Evolutionary conservation across 2,329 filamentous ascomycete species (phyloP), one percentile per base, ranked within the genome.

Genomic region (Helotiales sp.): DNA sequence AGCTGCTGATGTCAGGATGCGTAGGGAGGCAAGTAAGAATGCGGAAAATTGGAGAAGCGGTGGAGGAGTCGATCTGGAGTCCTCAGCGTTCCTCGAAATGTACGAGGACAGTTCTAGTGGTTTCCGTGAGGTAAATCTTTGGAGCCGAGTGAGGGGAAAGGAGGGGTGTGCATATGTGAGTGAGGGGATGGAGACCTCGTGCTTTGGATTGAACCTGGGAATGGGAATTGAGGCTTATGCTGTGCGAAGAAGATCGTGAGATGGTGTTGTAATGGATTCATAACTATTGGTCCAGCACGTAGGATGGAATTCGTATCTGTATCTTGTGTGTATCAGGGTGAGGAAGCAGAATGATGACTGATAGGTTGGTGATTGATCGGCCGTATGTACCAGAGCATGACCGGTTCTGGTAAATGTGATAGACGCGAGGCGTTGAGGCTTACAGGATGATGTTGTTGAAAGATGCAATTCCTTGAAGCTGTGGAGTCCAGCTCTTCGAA

Each of bases 91-190:
- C 24, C 15, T 30, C 20, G 13, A 13, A 32, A 24, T 55, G 34
- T 55, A 28, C n/a, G 34, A 26, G 13, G 59, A 20, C 30, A 8
- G n/a, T 62, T 62, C 15, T 17, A 58, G 50, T 67, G 26, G 64
- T 72, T 72, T 71, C 65, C 61, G 49, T 71, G 66, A 72, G 70
- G 71, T 71, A 73, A 72, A 63, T 57, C 24, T n/a, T 40, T 37
- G 58, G 49, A 52, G 3, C 10, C 7, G 22, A 43, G 22, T 28
- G 59, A 65, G 59, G 66, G 57, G 55, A 43, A 61, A 34, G 45
- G 40, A 59, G 63, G 64, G 47, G 47, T 34, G 20, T 52, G 54
- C 66, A 63, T 32, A 13, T 50, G 52, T 58, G 43, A 17, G 63
- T 54, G 66, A 69, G 63, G 65, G 60, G 59, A 69, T 65, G 47